Conservation (phyloP, 2,329 filamentous ascomycete species). For the Fusarium papillatum region DNA sequence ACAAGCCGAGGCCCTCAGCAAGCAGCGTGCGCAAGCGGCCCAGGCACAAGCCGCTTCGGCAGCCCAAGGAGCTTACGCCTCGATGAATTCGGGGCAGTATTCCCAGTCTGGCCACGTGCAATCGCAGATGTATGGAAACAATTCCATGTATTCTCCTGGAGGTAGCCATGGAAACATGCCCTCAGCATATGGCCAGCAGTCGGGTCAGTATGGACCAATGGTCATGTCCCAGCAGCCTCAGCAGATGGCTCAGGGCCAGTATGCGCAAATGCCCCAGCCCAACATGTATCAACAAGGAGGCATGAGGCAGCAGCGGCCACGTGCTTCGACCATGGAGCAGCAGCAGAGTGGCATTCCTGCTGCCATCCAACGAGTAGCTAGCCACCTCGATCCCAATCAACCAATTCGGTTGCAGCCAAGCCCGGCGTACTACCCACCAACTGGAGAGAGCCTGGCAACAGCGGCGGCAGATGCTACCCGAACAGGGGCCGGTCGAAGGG, state of each 20-base stretch:
- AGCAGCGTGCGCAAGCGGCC: conserved; percentile 84
- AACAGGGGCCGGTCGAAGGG: conserved; percentile 76
- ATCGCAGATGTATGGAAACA: conserved; percentile 85
- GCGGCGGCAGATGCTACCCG: conserved; percentile 69
- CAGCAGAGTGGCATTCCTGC: conserved; percentile 93
- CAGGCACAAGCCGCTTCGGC: conserved; percentile 79
- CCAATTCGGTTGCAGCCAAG: conserved; percentile 96
- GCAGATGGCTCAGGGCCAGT: conserved; percentile 76
- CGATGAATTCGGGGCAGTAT: conserved; percentile 63
- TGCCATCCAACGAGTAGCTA: conserved; percentile 93
- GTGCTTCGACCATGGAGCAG: conserved; percentile 96
- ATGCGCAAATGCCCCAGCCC: conserved; percentile 66
- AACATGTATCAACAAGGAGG: conserved; percentile 74
- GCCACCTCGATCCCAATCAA: conserved; percentile 93
- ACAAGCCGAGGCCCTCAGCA: conserved; percentile 93
- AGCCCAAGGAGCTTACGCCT: conserved; percentile 74
- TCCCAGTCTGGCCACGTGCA: conserved; percentile 60
- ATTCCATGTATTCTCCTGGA: conserved; percentile 81
- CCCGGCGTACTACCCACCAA: conserved; percentile 96
- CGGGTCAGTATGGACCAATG: conserved; percentile 80
- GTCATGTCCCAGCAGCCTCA: conserved; percentile 76
- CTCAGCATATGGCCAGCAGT: conserved; percentile 84
- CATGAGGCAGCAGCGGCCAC: conserved; percentile 82
- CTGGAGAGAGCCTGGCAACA: conserved; percentile 80
- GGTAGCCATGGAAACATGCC: conserved; percentile 62